Base-by-base conservation (phyloP, 176 grass and related monocot species). In the Oryza officinalis region DNA sequence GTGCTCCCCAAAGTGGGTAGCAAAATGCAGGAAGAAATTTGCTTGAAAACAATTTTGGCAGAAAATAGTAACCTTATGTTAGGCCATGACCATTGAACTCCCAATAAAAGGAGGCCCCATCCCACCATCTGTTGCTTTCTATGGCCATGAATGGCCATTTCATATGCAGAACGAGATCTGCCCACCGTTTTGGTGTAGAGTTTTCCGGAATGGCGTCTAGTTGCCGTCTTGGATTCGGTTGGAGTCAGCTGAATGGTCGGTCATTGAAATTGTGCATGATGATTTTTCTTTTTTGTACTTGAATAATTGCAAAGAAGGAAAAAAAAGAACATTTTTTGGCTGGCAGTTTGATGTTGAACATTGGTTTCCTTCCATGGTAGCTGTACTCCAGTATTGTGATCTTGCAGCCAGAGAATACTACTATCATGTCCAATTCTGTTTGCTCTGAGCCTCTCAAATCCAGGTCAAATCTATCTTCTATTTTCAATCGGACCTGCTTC, bases 61-160 rank as follows among this genome's bases (percentile, higher is more conserved):
- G 71, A 89, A 66, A 33, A 82, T 74, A 79, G 81, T 65, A 65
- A 79, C 69, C 20, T 25, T 61, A 61, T 61, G 69, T 75, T 87
- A 78, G 60, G 67, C 65, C 73, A 65, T 81, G 52, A n/a, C 82
- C 12, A 76, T 26, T 76, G 76, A 82, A 77, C 52, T 47, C 60
- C n/a, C 52, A 67, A 63, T 72, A 44, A 46, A 60, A 67, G 80
- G 63, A 86, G 63, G 15, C 9, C 31, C 65, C 61, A 30, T 81
- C 17, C 43, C 23, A 67, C 59, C 23, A 45, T 9, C 30, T 20
- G 59, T 28, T 86, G 22, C 67, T 83, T 59, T 47, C 38, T 54
- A n/a, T 37, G 26, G 35, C 68, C 28, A 67, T 78, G 78, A 30
- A 65, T 65, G 75, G 22, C 69, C 45, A 27, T 83, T 49, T 73